Base-by-base conservation (phyloP, 2,329 filamentous ascomycete genomes). In the Paecilomyces niveus region DNA sequence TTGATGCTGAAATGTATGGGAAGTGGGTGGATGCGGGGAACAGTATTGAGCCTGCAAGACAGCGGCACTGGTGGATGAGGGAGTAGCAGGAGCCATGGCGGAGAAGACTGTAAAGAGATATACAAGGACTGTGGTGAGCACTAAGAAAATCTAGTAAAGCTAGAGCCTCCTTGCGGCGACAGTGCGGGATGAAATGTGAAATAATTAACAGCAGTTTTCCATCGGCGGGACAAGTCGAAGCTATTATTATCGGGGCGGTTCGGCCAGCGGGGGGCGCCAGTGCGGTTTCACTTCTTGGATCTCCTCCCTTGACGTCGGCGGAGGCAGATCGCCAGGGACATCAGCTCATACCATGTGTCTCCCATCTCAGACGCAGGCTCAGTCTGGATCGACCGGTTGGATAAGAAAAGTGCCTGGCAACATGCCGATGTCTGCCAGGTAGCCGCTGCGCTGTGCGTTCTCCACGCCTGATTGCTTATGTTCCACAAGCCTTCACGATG, bases 1-100 rank as follows among this genome's bases (percentile, higher is more conserved):
- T 49, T 63, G 55, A 55, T 74, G 71, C 4, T 69, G 59, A 60
- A 78, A 75, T 15, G 65, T 68, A 57, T 71, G 62, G 7, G 61
- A 32, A 15, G 67, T 63, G 9, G 63, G 58, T 29, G 65, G 54
- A 29, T 68, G 66, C 22, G 71, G 69, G 35, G 71, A 65, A 51
- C 65, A 58, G 63, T 72, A 70, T 53, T 64, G 57, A 53, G 73
- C 70, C 57, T 62, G 59, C 13, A 71, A 59, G 56, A 56, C 29
- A 15, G 24, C 49, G 11, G 49, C 3, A 11, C 22, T 8, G 22
- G 21, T 26, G 50, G 50, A 29, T 22, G 50, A 52, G 24, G n/a
- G n/a, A 22, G 22, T 13, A 52, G 50, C 50, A 52, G 50, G 50
- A 13, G 50, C 21, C 50, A 52, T 52, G 22, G 22, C n/a, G 50